Evolutionary conservation across 345 rosid species (phyloP).

Genomic region (Rhizophora mangle): DNA sequence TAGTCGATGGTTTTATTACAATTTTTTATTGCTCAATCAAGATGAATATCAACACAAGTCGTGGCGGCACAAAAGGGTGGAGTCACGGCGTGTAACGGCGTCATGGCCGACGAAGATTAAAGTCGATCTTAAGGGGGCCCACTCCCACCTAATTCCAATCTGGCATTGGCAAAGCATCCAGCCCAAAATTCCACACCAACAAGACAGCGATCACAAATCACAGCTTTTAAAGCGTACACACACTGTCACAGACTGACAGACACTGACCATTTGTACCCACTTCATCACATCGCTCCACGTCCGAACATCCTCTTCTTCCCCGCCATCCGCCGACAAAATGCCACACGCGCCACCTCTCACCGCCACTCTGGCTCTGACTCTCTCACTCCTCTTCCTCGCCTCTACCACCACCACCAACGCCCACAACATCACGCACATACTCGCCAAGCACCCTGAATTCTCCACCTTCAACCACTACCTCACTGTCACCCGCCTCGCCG

Average conservation of each 20-base stretch:
- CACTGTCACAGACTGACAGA: not conserved
- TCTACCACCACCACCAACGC: slow-evolving; percentile 8
- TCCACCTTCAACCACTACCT: slow-evolving; percentile 36
- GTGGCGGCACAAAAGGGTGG: no score
- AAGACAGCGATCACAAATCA: not conserved
- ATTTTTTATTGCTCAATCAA: no score
- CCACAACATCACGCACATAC: slow-evolving; percentile 31
- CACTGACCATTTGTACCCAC: not conserved
- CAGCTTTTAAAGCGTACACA: not conserved
- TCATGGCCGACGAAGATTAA: no score
- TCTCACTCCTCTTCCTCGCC: slow-evolving; percentile 16
- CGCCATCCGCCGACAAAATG: slow-evolving; percentile 21
- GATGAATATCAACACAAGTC: no score
- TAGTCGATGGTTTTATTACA: no score
- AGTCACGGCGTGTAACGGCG: no score
- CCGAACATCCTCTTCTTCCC: not conserved
- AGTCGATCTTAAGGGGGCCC: slow-evolving; percentile 9
- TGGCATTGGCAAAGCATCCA: slow-evolving; percentile 34
- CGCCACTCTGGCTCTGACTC: slow-evolving; percentile 5
- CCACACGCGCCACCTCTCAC: slow-evolving; percentile 13
- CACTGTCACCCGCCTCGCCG: slow-evolving; percentile 30
- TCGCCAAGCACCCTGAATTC: slow-evolving; percentile 31
- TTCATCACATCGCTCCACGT: not conserved
- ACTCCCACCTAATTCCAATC: slow-evolving; percentile 27
- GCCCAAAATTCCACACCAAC: slow-evolving; percentile 2